A percentile compares a stretch with the other conserved stretches of the same genome.
Conservation (phyloP, 495 filamentous ascomycete genomes). For the Neurospora sp. region DNA sequence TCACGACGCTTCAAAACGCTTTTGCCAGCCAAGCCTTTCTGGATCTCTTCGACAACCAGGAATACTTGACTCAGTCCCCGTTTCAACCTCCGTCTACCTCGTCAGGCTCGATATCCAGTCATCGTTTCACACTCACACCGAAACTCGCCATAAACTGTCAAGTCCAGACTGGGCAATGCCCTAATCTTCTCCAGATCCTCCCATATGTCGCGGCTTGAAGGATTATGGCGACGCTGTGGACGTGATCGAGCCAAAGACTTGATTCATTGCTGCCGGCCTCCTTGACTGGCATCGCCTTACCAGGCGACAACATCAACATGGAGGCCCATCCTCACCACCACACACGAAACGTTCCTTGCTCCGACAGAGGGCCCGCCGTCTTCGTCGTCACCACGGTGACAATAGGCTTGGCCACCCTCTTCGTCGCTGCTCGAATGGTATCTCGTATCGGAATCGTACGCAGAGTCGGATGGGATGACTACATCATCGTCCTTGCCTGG, state of each 20-base stretch:
- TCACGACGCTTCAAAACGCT: background rate
- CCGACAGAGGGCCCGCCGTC: conserved; percentile 52
- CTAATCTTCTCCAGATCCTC: background rate
- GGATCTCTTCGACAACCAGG: background rate
- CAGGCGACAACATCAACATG: conserved; percentile 1
- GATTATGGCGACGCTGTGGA: background rate
- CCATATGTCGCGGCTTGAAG: background rate
- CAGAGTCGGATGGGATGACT: conserved; percentile 64
- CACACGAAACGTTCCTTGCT: conserved; percentile 19
- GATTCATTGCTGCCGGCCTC: background rate
- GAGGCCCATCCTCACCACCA: background rate
- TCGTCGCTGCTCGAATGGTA: conserved; percentile 61
- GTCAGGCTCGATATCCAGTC: background rate
- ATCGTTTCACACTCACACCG: background rate
- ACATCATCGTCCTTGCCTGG: conserved; percentile 78
- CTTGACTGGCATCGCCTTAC: background rate
- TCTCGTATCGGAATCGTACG: conserved; percentile 66
- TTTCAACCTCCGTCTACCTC: background rate
- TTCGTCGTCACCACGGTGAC: conserved; percentile 66
- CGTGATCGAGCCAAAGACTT: background rate
- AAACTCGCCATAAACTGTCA: background rate
- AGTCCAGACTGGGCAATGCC: background rate
- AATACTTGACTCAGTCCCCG: background rate
- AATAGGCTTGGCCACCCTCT: conserved; percentile 54
- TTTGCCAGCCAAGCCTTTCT: background rate